A percentile compares a stretch with the other conserved stretches of the same genome.
Evolutionary conservation across 2,329 filamentous ascomycete species (phyloP).

Genomic region (Didymella sp.): DNA sequence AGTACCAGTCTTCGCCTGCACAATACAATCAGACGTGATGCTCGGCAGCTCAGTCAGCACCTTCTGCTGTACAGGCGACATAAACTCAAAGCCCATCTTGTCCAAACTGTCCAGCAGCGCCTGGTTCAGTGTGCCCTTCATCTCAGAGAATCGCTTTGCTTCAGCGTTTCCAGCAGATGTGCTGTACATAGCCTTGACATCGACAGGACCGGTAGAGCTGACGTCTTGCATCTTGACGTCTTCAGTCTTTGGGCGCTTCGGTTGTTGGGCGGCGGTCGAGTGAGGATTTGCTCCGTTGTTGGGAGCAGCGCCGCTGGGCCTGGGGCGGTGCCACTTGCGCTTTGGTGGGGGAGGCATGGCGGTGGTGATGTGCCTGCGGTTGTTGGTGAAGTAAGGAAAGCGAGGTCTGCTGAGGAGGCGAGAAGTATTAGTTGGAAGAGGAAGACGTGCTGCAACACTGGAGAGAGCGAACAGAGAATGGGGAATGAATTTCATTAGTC

Average conservation of each 20-base stretch:
- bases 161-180: constrained; percentile 31
- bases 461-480: constrained; percentile 32
- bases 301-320: constrained; percentile 22
- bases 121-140: constrained; percentile 36
- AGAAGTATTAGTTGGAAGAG: constrained; percentile 31
- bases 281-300: constrained; percentile 20
- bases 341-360: constrained; percentile 36
- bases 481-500: constrained; percentile 37
- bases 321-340: constrained; percentile 34
- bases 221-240: constrained; percentile 17
- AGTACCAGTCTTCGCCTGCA: constrained; percentile 61
- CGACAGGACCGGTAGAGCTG: constrained; percentile 20
- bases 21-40: constrained; percentile 60
- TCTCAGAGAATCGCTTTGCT: constrained; percentile 37
- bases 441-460: constrained; percentile 26
- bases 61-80: constrained; percentile 63
- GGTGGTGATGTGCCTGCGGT: constrained; percentile 22
- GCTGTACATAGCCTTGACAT: constrained; percentile 36
- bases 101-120: constrained; percentile 42
- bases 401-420: constrained; percentile 18
- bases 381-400: constrained; percentile 23
- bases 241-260: constrained; percentile 34
- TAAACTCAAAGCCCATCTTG: constrained; percentile 52
- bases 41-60: constrained; percentile 60
- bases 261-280: constrained; percentile 30